Percentiles rank a stretch among this genome's conserved stretches.
Evolutionary conservation across 2,329 filamentous ascomycete genomes (phyloP).

Genomic region (Tolypocladium nubicola): DNA sequence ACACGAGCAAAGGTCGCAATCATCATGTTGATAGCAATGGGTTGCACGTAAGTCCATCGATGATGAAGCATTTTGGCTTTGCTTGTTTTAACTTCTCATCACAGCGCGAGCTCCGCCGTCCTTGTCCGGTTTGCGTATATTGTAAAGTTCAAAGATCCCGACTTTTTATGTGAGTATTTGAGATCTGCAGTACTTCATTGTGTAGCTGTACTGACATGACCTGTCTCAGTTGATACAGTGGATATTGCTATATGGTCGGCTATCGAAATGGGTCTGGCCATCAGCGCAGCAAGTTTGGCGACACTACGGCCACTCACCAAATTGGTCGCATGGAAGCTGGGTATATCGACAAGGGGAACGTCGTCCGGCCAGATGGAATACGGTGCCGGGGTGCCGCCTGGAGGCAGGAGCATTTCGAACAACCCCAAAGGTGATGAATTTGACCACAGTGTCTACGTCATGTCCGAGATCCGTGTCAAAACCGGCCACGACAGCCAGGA

Average conservation of each 20-base stretch:
- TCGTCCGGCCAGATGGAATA: not conserved
- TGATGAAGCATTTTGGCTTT: not conserved
- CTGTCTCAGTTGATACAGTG: constrained; percentile 21
- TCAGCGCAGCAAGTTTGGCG: constrained; percentile 35
- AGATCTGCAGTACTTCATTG: not conserved
- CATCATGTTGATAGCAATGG: constrained; percentile 43
- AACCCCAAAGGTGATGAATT: not conserved
- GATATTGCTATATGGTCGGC: constrained; percentile 39
- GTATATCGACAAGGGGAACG: constrained; percentile 9
- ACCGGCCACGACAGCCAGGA: not conserved
- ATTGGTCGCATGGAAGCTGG: constrained; percentile 19
- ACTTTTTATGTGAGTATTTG: constrained; percentile 29
- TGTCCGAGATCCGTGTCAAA: not conserved
- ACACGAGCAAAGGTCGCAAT: constrained; percentile 38
- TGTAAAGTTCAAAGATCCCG: constrained; percentile 23
- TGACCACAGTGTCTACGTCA: not conserved
- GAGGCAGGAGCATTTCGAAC: not conserved
- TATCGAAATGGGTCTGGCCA: constrained; percentile 34
- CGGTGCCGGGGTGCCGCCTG: not conserved
- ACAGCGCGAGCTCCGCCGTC: constrained; percentile 33
- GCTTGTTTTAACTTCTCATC: constrained; percentile 5
- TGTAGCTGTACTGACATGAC: not conserved
- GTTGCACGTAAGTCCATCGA: constrained; percentile 29
- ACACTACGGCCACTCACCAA: constrained; percentile 34
- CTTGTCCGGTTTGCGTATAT: constrained; percentile 29